Conservation (phyloP, 1,284 basidiomycete genomes). For the Somion occarium region DNA sequence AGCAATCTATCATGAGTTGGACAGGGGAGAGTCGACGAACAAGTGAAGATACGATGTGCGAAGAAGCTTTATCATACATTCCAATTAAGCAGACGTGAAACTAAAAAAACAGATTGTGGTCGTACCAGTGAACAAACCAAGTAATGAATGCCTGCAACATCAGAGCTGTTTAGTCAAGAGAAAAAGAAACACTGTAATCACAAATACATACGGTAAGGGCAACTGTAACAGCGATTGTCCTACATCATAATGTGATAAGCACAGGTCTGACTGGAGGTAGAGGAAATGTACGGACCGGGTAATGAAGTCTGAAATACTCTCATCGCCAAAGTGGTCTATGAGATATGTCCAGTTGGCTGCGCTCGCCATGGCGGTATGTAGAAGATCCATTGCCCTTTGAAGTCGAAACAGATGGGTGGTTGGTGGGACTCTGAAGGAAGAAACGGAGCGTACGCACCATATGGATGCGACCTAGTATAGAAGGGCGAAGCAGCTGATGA, state of each 20-base stretch:
- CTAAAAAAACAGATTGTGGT: no score
- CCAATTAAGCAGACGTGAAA: no score
- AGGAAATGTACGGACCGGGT: constrained; percentile 17
- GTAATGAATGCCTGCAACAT: constrained; percentile 11
- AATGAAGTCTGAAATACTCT: constrained; percentile 17
- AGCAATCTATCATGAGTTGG: no score
- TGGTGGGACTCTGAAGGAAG: no score
- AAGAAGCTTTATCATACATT: constrained; percentile 7
- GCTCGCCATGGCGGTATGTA: constrained; percentile 13
- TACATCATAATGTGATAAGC: neutral
- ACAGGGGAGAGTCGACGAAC: constrained; percentile 5
- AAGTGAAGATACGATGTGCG: constrained; percentile 2
- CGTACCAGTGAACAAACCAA: constrained; percentile 34
- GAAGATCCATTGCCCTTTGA: constrained; percentile 11
- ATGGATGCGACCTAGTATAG: neutral
- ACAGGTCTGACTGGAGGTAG: neutral
- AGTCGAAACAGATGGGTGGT: no score
- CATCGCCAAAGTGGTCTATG: constrained; percentile 10
- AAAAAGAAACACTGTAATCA: no score
- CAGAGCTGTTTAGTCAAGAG: constrained; percentile 12
- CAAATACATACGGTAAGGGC: constrained; percentile 17
- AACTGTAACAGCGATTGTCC: constrained; percentile 17
- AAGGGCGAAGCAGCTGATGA: no score
- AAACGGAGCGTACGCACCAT: no score
- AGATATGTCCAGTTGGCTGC: constrained; percentile 15